Base-by-base conservation (phyloP, 192 early-diverging fungal genomes). In the Podila minutissima region DNA sequence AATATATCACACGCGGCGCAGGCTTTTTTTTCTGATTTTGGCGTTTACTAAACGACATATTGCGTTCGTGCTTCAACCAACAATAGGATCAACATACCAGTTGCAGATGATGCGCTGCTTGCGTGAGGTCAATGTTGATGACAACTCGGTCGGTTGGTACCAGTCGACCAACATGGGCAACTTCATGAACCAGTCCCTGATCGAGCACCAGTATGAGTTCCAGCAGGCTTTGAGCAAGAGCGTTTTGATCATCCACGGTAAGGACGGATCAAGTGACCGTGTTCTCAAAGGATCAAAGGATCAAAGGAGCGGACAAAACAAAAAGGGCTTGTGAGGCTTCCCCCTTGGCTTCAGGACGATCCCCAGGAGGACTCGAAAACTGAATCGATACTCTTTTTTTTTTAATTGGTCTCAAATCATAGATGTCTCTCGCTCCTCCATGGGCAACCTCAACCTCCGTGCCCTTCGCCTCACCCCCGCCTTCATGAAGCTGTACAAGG, bases 111-210 rank as follows among this genome's bases (percentile, higher is more conserved):
- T 99, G 87, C 88, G 94, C 74, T 92, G 93, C 75, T 89, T 99
- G 81, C 91, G 94, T 66, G 92, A 95, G 64, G 92, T 98, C 67
- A 97, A 98, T 83, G 95, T 93, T 57, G 98, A 99, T 75, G 93
- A 94, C 75, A 97, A 97, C 89, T 93, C 95, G 57, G 97, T 98
- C 41, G 98, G 98, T 26, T 97, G 98, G 95, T 97, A 99, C 86
- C 96, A 96, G 78, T 95, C 96, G 29, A 92, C 96, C 35, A 89
- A 93, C 64, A 84, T 97, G 74, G 94, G 93, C 69, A 92, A 92
- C 72, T 96, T 97, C 82, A 92, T 96, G 90, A 94, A 96, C 84
- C 90, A 93, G 84, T 90, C 89, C 37, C 84, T 98, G 75, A 89
- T 99, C 79, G 97, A 99, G 60, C 93, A 91, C 29, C 95, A 97